phyloP scores from a whole-genome alignment of 371 early-diverging fungal genomes.

The Massospora cicadina region DNA sequence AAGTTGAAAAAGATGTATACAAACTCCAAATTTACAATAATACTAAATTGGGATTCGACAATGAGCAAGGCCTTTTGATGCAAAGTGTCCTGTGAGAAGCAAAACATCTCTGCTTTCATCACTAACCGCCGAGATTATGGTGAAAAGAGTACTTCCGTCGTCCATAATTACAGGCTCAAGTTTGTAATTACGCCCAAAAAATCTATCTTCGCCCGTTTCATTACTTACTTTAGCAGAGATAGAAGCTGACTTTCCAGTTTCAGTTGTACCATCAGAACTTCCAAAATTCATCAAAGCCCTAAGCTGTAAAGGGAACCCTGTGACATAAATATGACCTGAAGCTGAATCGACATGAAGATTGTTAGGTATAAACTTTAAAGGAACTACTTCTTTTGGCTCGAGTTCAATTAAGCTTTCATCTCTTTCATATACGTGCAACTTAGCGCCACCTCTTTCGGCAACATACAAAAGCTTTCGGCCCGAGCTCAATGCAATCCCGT shows the following conservation, averaged over 20 bases:
- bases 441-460: not conserved
- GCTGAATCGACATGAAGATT: not conserved
- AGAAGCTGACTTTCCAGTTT: not conserved
- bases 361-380: not conserved
- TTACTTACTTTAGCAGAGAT: constrained; percentile 1
- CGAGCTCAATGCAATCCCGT: not conserved
- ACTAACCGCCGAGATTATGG: not conserved
- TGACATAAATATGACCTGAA: not conserved
- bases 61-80: not conserved
- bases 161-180: constrained; percentile 1
- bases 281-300: not conserved
- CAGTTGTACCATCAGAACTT: not conserved
- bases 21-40: not conserved
- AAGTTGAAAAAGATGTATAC: too few species aligned
- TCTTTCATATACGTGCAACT: constrained; percentile 1
- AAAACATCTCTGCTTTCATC: not conserved
- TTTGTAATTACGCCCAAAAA: constrained; percentile 1
- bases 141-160: not conserved
- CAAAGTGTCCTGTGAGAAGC: not conserved
- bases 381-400: not conserved
- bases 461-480: not conserved
- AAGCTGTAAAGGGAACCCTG: not conserved
- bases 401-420: not conserved
- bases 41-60: not conserved
- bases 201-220: not conserved